phyloP scores from a whole-genome alignment of 1,139 yeast genomes.

The Yamadazyma friedrichii region DNA sequence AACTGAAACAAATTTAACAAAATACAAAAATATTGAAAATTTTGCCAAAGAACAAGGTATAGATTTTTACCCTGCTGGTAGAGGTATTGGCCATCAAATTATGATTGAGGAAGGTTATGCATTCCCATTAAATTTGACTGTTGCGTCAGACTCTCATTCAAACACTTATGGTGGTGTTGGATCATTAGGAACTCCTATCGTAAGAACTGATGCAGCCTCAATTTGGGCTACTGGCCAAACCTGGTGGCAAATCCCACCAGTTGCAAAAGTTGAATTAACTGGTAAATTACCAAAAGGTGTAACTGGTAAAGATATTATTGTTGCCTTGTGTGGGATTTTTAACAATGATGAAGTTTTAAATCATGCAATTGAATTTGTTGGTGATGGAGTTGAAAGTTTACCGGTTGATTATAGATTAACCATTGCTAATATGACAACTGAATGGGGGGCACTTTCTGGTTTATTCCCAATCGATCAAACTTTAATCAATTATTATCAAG shows the following conservation, averaged over 20 bases:
- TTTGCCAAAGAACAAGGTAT: constrained; percentile 92
- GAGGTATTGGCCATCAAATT: constrained; percentile 98
- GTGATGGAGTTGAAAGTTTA: constrained; percentile 73
- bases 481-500: constrained; percentile 72
- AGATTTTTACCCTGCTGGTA: constrained; percentile 96
- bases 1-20: constrained; percentile 79
- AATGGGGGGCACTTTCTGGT: constrained; percentile 99
- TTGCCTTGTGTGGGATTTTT: constrained; percentile 91
- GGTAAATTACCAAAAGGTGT: constrained; percentile 85
- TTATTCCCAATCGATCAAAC: constrained; percentile 89
- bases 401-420: constrained; percentile 91
- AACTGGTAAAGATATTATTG: constrained; percentile 95
- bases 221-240: constrained; percentile 99
- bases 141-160: constrained; percentile 96
- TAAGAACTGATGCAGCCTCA: constrained; percentile 97
- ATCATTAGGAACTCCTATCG: constrained; percentile 93
- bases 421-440: constrained; percentile 98
- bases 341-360: constrained; percentile 95
- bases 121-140: constrained; percentile 88
- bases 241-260: constrained; percentile 99
- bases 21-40: constrained; percentile 82
- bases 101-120: constrained; percentile 99
- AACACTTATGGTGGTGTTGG: constrained; percentile 98
- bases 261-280: constrained; percentile 84
- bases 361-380: constrained; percentile 96